Evolutionary conservation across 768 basidiomycete genomes (phyloP).

Genomic region (Clathrus columnatus): DNA sequence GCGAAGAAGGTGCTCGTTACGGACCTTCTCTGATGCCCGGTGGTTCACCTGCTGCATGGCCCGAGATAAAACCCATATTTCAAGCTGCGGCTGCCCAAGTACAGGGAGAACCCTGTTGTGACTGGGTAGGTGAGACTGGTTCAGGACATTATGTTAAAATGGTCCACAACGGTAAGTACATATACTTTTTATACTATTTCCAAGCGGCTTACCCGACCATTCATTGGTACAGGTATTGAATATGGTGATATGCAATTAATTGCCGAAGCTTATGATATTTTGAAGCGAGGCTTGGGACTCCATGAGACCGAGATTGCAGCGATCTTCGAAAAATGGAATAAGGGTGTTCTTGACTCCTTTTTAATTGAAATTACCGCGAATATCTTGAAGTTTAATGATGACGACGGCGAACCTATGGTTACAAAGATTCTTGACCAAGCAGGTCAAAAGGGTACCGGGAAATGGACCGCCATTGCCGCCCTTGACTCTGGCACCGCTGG

Average conservation of each 20-base stretch:
- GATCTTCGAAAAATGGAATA: conserved; percentile 95
- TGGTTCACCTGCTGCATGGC: conserved; percentile 91
- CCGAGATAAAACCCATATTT: conserved; percentile 96
- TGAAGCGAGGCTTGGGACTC: conserved; percentile 90
- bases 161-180: conserved; percentile 82
- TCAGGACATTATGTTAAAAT: conserved; percentile 99
- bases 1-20: conserved; percentile 96
- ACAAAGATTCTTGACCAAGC: conserved; percentile 93
- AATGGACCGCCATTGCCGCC: conserved; percentile 98
- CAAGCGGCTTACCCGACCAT: not conserved
- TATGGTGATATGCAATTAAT: conserved; percentile 99
- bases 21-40: conserved; percentile 99
- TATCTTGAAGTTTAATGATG: conserved; percentile 95
- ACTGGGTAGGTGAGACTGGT: conserved; percentile 98
- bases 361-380: conserved; percentile 96
- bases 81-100: conserved; percentile 95
- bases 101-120: conserved; percentile 93
- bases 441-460: conserved; percentile 98
- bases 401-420: conserved; percentile 86
- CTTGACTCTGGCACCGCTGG: conserved; percentile 87
- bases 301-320: conserved; percentile 83
- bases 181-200: conserved; percentile 8
- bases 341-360: conserved; percentile 98
- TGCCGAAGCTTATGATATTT: conserved; percentile 97
- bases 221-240: conserved; percentile 70